Evolutionary conservation across 1,284 basidiomycete genomes (phyloP), one percentile per base, ranked within the genome.

Genomic region (Cryptococcus sp.): DNA sequence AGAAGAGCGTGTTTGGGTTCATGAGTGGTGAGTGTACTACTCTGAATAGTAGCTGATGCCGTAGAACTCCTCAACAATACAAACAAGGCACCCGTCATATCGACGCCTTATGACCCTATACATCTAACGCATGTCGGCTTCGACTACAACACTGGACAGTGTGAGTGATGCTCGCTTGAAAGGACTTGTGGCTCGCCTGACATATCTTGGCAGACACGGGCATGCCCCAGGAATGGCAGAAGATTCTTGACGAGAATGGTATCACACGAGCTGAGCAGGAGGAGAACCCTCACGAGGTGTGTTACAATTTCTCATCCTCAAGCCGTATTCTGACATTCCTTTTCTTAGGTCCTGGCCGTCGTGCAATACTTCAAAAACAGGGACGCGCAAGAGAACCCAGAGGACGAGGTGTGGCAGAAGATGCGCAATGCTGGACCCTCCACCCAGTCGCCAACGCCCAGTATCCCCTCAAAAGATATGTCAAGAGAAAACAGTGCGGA

Each of bases 121-220:
- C 96, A 99, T 81, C 87, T 99, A 67, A 99, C 95, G 0, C 96
- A 99, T 75, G 96, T 99, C 74, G 96, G 95, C 62, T 99, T 98
- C 85, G 97, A 99, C 80, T 93, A 92, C 38, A 94, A 92, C 61
- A 99, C 95, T 0, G 96, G 96, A 59, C 94, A 99, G 81, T 99
- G 78, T 80, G 57, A 69, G 77, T 73, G 5, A n/a, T n/a, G 17
- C 15, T 20, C 8, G 23, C 38, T 19, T 22, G 13, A 19, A 23
- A 3, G 11, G 11, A 13, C 10, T 25, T 52, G 57, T 67, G 52
- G 65, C 25, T 20, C 22, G 41, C 20, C 52, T 49, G 10, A 42
- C 23, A 5, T 19, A 20, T 17, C 19, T 8, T 3, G 23, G 11
- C 54, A 80, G 78, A 93, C 81, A 94, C 91, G 10, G 96, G 96